Base-by-base conservation (phyloP, 306 rosid genomes). In the Quercus mongolica region DNA sequence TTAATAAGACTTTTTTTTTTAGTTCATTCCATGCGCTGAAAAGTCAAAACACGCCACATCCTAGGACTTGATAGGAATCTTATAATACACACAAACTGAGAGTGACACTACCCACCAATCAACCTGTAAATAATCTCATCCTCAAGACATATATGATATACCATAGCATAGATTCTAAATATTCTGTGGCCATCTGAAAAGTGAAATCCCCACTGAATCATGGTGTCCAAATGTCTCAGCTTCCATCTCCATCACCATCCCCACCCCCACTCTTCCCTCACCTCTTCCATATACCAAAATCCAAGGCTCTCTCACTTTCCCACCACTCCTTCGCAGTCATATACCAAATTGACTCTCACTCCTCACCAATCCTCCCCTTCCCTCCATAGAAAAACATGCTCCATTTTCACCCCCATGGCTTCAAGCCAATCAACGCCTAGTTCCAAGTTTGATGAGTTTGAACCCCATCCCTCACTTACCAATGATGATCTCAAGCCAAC, bases 401-500 rank as follows among this genome's bases (percentile, higher is more conserved):
- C 76, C 56, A 61, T 80, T 59, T 70, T 63, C 12, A 33, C 55
- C 55, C 54, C 84, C 62, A 85, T 77, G 83, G 80, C 73, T 18
- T 73, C 82, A 55, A 72, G 17, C 68, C 74, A 80, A 21, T 1
- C 77, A 65, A 52, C 71, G 2, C n/a, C 74, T 5, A 58, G 31
- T 55, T 54, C 73, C 25, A 65, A 78, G 4, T 64, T 72, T 57
- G 56, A 54, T 5, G 79, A 78, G 15, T 73, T 84, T 38, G 82
- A 86, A 20, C 31, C 80, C 46, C 86, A 88, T 67, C 95, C 95
- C 4, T 55, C 87, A 0, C 93, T 91, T 20, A 80, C 89, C 31
- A 92, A 88, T 72, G 92, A 92, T 3, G 94, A 95, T 30, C 97
- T 95, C 86, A 88, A 79, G 54, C 99, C 99, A 35, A 92, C 97